phyloP scores from a whole-genome alignment of 2,329 filamentous ascomycete species.

The Diaporthe vaccinii region DNA sequence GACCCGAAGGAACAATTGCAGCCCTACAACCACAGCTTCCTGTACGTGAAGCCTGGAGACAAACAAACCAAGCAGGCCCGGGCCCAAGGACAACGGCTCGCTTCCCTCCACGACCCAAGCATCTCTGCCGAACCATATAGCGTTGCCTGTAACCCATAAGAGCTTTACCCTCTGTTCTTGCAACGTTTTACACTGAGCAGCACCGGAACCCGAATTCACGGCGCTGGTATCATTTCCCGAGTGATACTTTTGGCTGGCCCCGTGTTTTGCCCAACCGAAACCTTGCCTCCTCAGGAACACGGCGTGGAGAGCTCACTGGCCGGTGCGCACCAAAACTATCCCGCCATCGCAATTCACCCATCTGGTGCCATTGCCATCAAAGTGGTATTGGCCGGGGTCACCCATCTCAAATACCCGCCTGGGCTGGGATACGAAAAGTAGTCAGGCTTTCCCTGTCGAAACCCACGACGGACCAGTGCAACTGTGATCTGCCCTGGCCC shows the following conservation, averaged over 20 bases:
- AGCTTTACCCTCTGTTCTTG: conserved; percentile 22
- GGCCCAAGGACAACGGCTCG: background rate
- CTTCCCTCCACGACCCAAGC: background rate
- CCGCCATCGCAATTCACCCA: conserved; percentile 9
- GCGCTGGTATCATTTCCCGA: background rate
- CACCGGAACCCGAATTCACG: background rate
- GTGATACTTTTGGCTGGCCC: background rate
- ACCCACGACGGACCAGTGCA: background rate
- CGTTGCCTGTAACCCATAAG: conserved; percentile 12
- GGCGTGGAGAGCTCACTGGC: conserved; percentile 5
- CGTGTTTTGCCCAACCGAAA: conserved; percentile 3
- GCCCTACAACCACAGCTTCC: conserved; percentile 28
- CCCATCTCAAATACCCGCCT: conserved; percentile 15
- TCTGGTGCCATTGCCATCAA: background rate
- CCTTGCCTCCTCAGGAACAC: conserved; percentile 5
- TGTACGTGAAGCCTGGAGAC: conserved; percentile 17
- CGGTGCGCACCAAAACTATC: conserved; percentile 7
- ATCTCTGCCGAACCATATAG: background rate
- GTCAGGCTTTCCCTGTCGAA: conserved; percentile 39
- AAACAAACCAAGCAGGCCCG: conserved; percentile 19
- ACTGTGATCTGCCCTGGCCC: conserved; percentile 33
- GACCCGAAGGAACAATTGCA: conserved; percentile 7
- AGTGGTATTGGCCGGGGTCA: conserved; percentile 1
- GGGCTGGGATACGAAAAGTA: conserved; percentile 12
- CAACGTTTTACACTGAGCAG: conserved; percentile 3